These are phyloP conservation scores for Xylaria sp. DNA, from an alignment of 2,329 filamentous ascomycete species.

Conservation along the genomic window DNA sequence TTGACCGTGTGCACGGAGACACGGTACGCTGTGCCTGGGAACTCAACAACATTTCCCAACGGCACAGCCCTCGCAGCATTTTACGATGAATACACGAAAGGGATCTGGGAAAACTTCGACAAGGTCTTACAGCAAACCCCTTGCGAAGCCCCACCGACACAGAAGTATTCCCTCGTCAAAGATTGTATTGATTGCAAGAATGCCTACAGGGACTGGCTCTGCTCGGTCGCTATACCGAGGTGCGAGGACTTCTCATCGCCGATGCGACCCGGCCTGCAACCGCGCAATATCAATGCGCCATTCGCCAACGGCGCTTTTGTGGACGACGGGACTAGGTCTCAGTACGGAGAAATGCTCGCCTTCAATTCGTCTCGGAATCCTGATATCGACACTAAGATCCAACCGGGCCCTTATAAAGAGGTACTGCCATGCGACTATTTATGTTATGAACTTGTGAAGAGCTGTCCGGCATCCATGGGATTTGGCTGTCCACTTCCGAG, in stretches of 20 bases:
- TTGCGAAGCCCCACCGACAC: constrained; percentile 69
- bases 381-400: constrained; percentile 64
- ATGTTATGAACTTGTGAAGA: constrained; percentile 80
- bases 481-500: constrained; percentile 65
- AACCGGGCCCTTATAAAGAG: constrained; percentile 90
- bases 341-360: constrained; percentile 32
- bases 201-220: constrained; percentile 93
- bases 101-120: constrained; percentile 70
- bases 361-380: constrained; percentile 61
- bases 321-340: constrained; percentile 30
- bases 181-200: constrained; percentile 68
- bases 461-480: constrained; percentile 69
- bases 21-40: constrained; percentile 86
- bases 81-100: constrained; percentile 71
- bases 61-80: constrained; percentile 57
- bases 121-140: constrained; percentile 78
- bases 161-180: constrained; percentile 75
- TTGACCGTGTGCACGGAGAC: constrained; percentile 85
- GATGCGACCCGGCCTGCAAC: constrained; percentile 48
- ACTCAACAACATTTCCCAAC: constrained; percentile 57
- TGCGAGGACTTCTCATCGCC: constrained; percentile 73
- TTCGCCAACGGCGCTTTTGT: constrained; percentile 66
- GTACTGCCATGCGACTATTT: constrained; percentile 81
- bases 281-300: constrained; percentile 64
- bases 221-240: constrained; percentile 84